Evolutionary conservation across 805 yeast species (phyloP), one percentile per base, ranked within the genome.

Genomic region (Brettanomyces naardenensis): DNA sequence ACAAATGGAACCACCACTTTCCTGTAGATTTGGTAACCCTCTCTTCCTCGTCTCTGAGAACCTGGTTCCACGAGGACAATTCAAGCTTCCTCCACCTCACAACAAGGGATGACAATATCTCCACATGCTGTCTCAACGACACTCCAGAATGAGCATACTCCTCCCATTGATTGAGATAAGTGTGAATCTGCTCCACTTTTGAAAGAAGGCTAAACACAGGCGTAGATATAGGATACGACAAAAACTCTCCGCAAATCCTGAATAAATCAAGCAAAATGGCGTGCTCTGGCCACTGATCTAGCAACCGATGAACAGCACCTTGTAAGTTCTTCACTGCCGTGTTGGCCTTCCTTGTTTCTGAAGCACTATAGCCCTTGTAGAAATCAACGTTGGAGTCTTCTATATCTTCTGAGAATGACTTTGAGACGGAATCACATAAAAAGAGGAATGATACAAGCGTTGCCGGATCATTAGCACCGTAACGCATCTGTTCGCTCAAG

Each of bases 11-110:
- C 95, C 96, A 90, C 92, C 95, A 88, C 46, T 76, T 76, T 18
- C 94, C 87, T 33, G 79, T 61, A 5, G 59, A 65, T 33, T 64
- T 65, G 40, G 69, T 67, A 15, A 72, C 50, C 0, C 61, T 59
- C 14, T 50, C 45, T 35, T 77, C 81, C 53, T 87, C 95, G 41
- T 74, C 70, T 6, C 59, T 65, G 51, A 92, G 81, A 32, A 92
- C 65, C 2, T 78, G 65, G 35, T 78, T 78, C 97, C 97, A 92
- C 1, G 95, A 79, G 0, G 80, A 67, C 33, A 92, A 69, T 56
- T 92, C 99, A 28, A 89, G 58, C 49, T 75, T 75, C 65, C 99
- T 76, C 99, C 99, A 92, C 0, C 83, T 69, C 3, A 92, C 89
- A 46, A 92, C 83, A 43, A 89, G 61, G 0, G 60, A 51, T 0